Percentiles rank a stretch among this genome's conserved stretches.
These are phyloP conservation scores for Cyclotella baltica DNA, from an alignment of 108 stramenopile species.

Conservation along the genomic window DNA sequence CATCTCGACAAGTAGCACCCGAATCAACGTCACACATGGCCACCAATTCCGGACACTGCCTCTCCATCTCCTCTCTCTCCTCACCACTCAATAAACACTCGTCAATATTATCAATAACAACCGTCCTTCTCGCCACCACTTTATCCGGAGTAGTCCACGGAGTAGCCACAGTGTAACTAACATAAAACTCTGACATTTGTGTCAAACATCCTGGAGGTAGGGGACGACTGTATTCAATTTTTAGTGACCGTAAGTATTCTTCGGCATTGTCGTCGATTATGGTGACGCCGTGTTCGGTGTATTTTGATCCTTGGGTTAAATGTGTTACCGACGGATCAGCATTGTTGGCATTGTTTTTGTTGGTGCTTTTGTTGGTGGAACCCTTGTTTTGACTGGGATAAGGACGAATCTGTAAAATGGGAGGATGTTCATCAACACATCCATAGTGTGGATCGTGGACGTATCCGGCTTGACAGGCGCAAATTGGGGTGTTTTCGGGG, in stretches of 20 bases:
- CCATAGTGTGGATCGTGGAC: conserved; percentile 63
- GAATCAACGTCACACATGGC: conserved; percentile 83
- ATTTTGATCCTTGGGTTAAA: conserved; percentile 86
- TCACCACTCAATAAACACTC: conserved; percentile 78
- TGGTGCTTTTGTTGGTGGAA: no score
- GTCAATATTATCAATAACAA: conserved; percentile 91
- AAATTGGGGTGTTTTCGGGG: conserved; percentile 59
- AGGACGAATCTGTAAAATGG: conserved; percentile 40
- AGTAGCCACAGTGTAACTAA: conserved; percentile 93
- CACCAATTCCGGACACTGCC: conserved; percentile 71
- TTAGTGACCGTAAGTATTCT: conserved; percentile 83
- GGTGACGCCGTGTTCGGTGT: conserved; percentile 88
- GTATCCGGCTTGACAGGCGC: conserved; percentile 85
- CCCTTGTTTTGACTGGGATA: conserved; percentile 22
- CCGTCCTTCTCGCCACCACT: conserved; percentile 72
- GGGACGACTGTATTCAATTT: conserved; percentile 85
- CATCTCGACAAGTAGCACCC: conserved; percentile 85
- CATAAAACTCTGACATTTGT: conserved; percentile 86
- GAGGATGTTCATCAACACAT: conserved; percentile 90
- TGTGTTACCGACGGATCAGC: conserved; percentile 54
- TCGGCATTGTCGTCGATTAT: conserved; percentile 91
- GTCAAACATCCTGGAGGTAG: conserved; percentile 84
- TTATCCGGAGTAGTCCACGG: conserved; percentile 84
- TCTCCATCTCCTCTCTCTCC: conserved; percentile 50
- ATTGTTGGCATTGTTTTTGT: no score